These are phyloP conservation scores for Xylaria sp. DNA, from an alignment of 2,329 filamentous ascomycete species.

Conservation along the genomic window DNA sequence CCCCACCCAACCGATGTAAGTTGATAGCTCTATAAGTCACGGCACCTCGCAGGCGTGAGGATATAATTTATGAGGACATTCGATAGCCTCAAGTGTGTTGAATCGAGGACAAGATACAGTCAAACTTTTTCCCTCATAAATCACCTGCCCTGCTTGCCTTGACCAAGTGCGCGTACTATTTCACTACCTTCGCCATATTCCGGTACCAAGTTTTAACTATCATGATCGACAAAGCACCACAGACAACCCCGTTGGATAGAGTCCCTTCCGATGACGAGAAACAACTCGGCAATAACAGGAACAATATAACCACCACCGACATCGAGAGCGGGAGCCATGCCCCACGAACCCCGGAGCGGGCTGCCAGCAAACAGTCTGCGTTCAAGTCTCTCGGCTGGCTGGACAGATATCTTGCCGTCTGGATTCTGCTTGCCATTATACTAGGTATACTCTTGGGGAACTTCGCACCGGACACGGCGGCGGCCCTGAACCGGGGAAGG, in stretches of 20 bases:
- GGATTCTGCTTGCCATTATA: conserved; percentile 84
- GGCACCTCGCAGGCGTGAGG: neutral
- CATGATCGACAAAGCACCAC: conserved; percentile 1
- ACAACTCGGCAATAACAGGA: neutral
- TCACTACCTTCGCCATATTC: neutral
- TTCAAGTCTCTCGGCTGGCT: conserved; percentile 69
- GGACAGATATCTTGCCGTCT: conserved; percentile 72
- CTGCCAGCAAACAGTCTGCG: conserved; percentile 50
- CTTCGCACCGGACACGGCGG: conserved; percentile 72
- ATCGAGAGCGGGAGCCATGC: conserved; percentile 31
- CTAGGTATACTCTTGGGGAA: conserved; percentile 81
- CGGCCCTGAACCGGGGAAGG: conserved; percentile 73
- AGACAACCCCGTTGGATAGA: neutral
- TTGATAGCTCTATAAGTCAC: conserved; percentile 19
- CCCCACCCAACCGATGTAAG: conserved; percentile 4
- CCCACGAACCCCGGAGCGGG: neutral
- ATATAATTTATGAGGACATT: neutral
- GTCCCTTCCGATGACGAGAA: conserved; percentile 19
- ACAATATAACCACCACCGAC: conserved; percentile 15
- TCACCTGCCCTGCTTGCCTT: neutral
- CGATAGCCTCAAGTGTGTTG: too few species aligned
- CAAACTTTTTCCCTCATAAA: too few species aligned
- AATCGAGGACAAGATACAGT: too few species aligned
- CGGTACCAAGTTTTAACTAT: neutral
- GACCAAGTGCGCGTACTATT: neutral